Evolutionary conservation across 1,139 yeast genomes (phyloP).

Genomic region (Geotrichum klebahnii): DNA sequence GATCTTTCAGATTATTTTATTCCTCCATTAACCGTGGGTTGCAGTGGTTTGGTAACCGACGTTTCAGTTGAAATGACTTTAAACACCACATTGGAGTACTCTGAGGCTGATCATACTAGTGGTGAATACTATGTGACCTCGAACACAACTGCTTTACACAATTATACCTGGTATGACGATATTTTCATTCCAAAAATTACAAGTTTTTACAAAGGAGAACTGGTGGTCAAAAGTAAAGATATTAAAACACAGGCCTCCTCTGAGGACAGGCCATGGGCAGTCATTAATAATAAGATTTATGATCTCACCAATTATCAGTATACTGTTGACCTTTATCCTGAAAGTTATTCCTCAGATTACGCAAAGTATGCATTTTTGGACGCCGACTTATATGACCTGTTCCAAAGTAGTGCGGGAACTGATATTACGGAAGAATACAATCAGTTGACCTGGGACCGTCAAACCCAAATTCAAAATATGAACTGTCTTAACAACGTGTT

Average conservation of each 20-base stretch:
- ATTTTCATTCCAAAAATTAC: conserved; percentile 38
- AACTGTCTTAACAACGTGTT: conserved; percentile 41
- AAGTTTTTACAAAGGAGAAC: conserved; percentile 39
- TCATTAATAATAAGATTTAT: conserved; percentile 38
- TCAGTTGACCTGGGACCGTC: conserved; percentile 27
- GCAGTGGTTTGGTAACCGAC: conserved; percentile 40
- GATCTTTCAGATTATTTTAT: conserved; percentile 42
- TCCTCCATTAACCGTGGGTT: conserved; percentile 42
- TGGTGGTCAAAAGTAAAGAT: conserved; percentile 37
- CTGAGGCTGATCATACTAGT: conserved; percentile 35
- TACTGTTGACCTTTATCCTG: conserved; percentile 31
- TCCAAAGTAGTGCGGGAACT: conserved; percentile 37
- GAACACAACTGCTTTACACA: conserved; percentile 35
- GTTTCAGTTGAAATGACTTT: conserved; percentile 30
- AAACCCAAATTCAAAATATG: conserved; percentile 33
- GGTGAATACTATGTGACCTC: conserved; percentile 34
- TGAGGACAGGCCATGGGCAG: conserved; percentile 33
- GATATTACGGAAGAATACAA: conserved; percentile 39
- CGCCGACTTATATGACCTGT: conserved; percentile 32
- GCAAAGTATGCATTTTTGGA: conserved; percentile 38
- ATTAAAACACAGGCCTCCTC: conserved; percentile 28
- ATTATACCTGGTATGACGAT: conserved; percentile 40
- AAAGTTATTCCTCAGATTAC: conserved; percentile 25
- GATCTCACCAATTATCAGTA: conserved; percentile 41
- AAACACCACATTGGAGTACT: conserved; percentile 36